Percentiles rank a stretch among this genome's conserved stretches.
These are phyloP conservation scores for Alternaria brassicicola DNA, from an alignment of 2,329 filamentous ascomycete species.

Conservation along the genomic window DNA sequence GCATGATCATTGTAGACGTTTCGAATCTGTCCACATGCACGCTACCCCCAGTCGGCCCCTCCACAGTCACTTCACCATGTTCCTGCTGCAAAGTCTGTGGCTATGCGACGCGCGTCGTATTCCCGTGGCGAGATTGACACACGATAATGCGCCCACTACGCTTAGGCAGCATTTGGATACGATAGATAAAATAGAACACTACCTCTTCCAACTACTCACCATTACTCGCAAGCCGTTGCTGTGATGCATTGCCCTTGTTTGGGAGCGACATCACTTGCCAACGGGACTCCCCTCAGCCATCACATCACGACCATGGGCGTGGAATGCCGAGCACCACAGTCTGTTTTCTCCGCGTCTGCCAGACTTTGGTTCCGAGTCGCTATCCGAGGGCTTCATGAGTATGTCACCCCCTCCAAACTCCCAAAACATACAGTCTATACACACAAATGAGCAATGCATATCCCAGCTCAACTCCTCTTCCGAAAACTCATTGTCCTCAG, in stretches of 20 bases:
- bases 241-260: not conserved
- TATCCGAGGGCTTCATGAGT: not conserved
- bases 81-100: not conserved
- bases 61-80: constrained; percentile 18
- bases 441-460: not conserved
- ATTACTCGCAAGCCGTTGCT: not conserved
- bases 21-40: constrained; percentile 4
- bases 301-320: constrained; percentile 4
- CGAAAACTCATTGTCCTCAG: constrained; percentile 24
- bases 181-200: not conserved
- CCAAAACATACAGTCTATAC: not conserved
- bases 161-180: constrained; percentile 3
- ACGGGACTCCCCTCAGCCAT: constrained; percentile 3
- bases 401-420: not conserved
- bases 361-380: not conserved
- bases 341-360: not conserved
- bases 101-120: constrained; percentile 35
- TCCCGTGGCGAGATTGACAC: constrained; percentile 29
- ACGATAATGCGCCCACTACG: constrained; percentile 9
- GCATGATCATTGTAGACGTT: constrained; percentile 11
- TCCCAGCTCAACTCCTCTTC: constrained; percentile 12
- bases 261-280: not conserved
- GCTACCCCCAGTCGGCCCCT: constrained; percentile 1
- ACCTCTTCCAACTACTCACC: not conserved
- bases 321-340: not conserved